These are phyloP conservation scores for Arachnomyces sp. DNA, from an alignment of 2,329 filamentous ascomycete species.

Conservation along the genomic window DNA sequence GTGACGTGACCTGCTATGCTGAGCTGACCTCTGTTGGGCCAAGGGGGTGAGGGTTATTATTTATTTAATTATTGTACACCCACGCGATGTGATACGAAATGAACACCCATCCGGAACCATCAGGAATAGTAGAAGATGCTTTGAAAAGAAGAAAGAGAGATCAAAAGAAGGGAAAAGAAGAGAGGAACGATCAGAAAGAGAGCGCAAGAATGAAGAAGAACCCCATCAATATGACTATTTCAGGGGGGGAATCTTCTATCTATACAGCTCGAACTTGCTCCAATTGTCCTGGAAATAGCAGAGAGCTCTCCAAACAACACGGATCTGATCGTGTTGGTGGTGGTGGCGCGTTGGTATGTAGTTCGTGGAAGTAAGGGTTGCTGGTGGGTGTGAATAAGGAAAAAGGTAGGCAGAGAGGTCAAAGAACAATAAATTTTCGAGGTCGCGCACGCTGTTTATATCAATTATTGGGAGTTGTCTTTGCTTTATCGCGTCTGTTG, in stretches of 20 bases:
- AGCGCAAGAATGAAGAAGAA: conserved; percentile 15
- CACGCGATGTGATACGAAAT: no score
- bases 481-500: conserved; percentile 31
- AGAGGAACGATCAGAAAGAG: conserved; percentile 7
- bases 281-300: not conserved
- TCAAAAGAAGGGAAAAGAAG: conserved; percentile 1
- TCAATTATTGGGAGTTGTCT: conserved; percentile 30
- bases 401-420: conserved; percentile 1
- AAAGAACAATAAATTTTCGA: conserved; percentile 22
- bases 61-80: no score
- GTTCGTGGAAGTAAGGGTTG: no score
- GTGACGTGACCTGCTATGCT: no score
- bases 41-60: conserved; percentile 9
- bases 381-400: not conserved
- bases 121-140: not conserved
- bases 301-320: no score
- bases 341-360: no score
- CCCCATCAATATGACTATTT: no score
- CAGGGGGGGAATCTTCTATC: conserved; percentile 14
- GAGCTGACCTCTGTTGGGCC: not conserved
- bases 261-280: conserved; percentile 4
- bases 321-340: no score
- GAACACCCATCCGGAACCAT: not conserved
- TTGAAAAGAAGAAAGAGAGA: conserved; percentile 1
- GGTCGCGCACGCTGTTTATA: conserved; percentile 41